These are phyloP conservation scores for Moniliophthora roreri DNA, from an alignment of 1,284 basidiomycete genomes.

Conservation along the genomic window DNA sequence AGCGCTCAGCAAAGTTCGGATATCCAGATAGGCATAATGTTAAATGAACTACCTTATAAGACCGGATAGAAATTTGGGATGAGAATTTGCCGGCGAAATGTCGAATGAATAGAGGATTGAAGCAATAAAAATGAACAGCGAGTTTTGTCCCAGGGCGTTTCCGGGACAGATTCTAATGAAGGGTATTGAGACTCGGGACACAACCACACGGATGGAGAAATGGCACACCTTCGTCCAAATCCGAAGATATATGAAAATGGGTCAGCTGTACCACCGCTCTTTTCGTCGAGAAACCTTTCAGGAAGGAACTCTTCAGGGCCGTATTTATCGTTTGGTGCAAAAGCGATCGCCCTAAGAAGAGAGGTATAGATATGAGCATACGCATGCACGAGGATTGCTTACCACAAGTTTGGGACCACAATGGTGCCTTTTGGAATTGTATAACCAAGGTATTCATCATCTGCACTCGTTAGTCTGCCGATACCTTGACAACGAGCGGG, in stretches of 20 bases:
- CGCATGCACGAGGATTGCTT: background rate
- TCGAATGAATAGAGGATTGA: too few species aligned
- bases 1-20: too few species aligned
- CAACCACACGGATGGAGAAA: conserved; percentile 9
- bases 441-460: background rate
- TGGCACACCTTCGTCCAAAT: conserved; percentile 58
- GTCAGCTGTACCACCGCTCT: conserved; percentile 23
- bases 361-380: background rate
- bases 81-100: too few species aligned
- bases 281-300: conserved; percentile 33
- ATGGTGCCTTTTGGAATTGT: background rate
- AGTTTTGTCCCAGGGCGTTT: background rate
- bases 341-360: conserved; percentile 1
- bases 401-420: conserved; percentile 6
- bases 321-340: conserved; percentile 44
- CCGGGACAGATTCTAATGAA: background rate
- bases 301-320: conserved; percentile 32
- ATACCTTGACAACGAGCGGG: too few species aligned
- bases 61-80: too few species aligned
- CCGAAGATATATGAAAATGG: conserved; percentile 35
- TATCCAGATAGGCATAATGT: too few species aligned
- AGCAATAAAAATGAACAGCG: too few species aligned
- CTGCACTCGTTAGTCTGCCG: too few species aligned
- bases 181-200: background rate
- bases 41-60: too few species aligned